Base-by-base conservation (phyloP, 2,329 filamentous ascomycete species). In the Tolypocladium ovalisporum region DNA sequence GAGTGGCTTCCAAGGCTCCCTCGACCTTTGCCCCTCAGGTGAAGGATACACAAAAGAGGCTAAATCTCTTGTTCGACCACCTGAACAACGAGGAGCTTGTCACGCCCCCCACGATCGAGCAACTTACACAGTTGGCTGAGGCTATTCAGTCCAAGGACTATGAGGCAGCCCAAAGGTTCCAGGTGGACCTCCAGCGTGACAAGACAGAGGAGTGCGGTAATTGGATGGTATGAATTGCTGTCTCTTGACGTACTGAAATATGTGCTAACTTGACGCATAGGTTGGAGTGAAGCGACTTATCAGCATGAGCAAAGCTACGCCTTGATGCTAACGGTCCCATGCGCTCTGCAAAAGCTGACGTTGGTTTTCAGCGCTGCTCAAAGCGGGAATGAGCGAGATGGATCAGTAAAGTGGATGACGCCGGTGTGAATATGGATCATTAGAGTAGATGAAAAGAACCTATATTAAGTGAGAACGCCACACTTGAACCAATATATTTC, bases 41-140 rank as follows among this genome's bases (percentile, higher is more conserved):
- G 24, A 89, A 90, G 66, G 94, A 97, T 70, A 94, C 92, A 2
- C 90, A 96, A 70, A 96, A 96, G 75, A 86, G 94, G 34, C 80
- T 99, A 59, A 89, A 89, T 66, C 86, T 97, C 54, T 78, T 99
- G n/a, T 97, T 97, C 70, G 93, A 99, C 68, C 91, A 97, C 71
- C 79, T 99, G 52, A 99, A 97, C 79, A 97, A 97, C 63, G 88
- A 92, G 67, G 92, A 97, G 67, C 78, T 97, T 44, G 79, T 97
- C 56, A 89, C 88, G 75, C 83, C 88, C 1, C 86, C 89, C 66
- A 97, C 88, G 0, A 82, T 92, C 54, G 78, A 83, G 60, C 79
- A 86, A 68, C 76, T 92, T 65, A 77, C 79, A 10, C 76, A 84
- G 64, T 74, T 91, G 35, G 81, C 88, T 10, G 75, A 82, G 61